A percentile compares a stretch with the other conserved stretches of the same genome.
Evolutionary conservation across 192 early-diverging fungal species (phyloP).

Genomic region (Rhizophagus prolifer): DNA sequence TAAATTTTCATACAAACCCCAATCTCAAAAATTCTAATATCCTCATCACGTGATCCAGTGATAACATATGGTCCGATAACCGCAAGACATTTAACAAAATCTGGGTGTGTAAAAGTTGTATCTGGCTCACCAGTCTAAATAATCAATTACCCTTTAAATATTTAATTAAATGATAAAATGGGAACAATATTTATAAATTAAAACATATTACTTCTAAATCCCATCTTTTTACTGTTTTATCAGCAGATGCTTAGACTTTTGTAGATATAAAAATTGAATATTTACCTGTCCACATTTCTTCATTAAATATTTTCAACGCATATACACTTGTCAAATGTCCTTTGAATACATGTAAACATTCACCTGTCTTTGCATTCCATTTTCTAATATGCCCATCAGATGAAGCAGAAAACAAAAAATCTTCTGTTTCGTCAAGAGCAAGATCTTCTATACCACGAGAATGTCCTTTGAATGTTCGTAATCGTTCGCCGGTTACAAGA

Average conservation of each 20-base stretch:
- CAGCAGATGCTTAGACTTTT: slow-evolving; percentile 70
- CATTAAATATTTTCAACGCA: slow-evolving; percentile 59
- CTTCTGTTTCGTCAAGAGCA: slow-evolving; percentile 45
- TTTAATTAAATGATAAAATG: background rate
- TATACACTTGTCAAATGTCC: slow-evolving; percentile 86
- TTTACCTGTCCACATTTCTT: slow-evolving; percentile 75
- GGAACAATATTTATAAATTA: background rate
- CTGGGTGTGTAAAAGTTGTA: slow-evolving; percentile 74
- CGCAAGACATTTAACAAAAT: slow-evolving; percentile 73
- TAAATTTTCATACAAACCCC: slow-evolving; percentile 53
- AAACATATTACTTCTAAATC: slow-evolving; percentile 65
- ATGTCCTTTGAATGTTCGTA: slow-evolving; percentile 51
- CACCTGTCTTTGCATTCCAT: slow-evolving; percentile 56
- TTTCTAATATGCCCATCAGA: slow-evolving; percentile 66
- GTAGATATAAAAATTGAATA: background rate
- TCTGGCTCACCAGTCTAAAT: slow-evolving; percentile 69
- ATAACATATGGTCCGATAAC: slow-evolving; percentile 68
- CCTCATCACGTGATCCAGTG: slow-evolving; percentile 84
- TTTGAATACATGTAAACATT: slow-evolving; percentile 46
- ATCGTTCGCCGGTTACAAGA: slow-evolving; percentile 51
- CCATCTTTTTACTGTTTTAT: slow-evolving; percentile 86
- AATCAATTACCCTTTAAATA: background rate
- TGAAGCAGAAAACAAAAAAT: slow-evolving; percentile 59
- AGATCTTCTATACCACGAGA: slow-evolving; percentile 54
- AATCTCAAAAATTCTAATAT: slow-evolving; percentile 84